Evolutionary conservation across 495 filamentous ascomycete species (phyloP), one percentile per base, ranked within the genome.

Genomic region (Penicillium daleae): DNA sequence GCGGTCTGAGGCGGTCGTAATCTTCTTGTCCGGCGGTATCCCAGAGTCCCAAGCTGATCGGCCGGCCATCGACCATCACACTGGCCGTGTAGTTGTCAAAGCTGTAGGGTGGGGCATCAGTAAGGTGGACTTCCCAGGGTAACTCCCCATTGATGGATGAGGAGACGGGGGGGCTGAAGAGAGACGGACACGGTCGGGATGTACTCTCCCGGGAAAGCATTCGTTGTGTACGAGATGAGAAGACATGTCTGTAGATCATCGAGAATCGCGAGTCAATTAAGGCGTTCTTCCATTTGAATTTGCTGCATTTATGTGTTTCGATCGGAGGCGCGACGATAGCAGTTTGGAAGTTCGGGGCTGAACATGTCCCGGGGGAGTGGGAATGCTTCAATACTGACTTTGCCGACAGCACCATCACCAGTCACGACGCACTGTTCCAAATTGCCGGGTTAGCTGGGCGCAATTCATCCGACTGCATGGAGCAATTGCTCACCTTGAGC

Each of bases 81-180:
- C 90, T 96, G 56, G 95, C 95, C 51, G 95, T 97, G 80, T 99
- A 99, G 79, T 99, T 99, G 72, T 99, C 95, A 74, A 99, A 99
- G 60, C 95, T 99, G 69, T 59, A 33, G 53, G 55, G 31, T n/a
- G 27, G 57, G 60, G 57, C 44, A 57, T 62, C 55, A 52, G 64
- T 40, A 54, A 24, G 33, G 31, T 46, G 27, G 46, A 22, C 33
- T 35, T 40, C 15, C 9, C 31, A 4, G 27, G 52, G 52, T 6
- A 27, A 31, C 49, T 39, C n/a, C n/a, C n/a, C 37, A 24, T 37
- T 26, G 29, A 4, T 35, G 31, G n/a, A 13, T 13, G 33, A 42
- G 19, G 24, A 40, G 42, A 29, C 27, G 46, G 61, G 61, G 51
- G 60, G n/a, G 21, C 60, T 44, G 53, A 51, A 51, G 48, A 56